phyloP scores from a whole-genome alignment of 192 early-diverging fungal genomes.

The Umbelopsis sp. region DNA sequence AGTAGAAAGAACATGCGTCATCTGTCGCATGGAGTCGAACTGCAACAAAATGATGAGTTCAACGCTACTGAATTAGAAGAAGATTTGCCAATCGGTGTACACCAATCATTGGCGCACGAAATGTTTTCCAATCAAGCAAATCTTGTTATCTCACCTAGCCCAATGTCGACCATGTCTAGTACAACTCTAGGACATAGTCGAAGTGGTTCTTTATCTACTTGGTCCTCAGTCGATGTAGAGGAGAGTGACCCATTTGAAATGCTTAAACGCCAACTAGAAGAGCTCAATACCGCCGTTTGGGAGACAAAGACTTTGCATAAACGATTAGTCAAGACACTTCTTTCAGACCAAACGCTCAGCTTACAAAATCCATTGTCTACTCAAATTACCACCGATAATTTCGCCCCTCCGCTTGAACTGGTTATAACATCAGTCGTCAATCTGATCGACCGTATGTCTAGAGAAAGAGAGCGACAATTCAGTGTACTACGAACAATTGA shows the following conservation, averaged over 20 bases:
- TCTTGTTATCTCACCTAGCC: constrained; percentile 34
- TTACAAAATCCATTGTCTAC: not conserved
- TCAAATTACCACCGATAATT: constrained; percentile 11
- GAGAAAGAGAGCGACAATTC: constrained; percentile 41
- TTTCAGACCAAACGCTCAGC: constrained; percentile 34
- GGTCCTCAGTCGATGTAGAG: constrained; percentile 39
- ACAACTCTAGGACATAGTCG: constrained; percentile 28
- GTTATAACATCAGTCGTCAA: constrained; percentile 39
- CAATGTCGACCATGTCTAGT: constrained; percentile 26
- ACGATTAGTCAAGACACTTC: constrained; percentile 39
- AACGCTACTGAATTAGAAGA: constrained; percentile 4
- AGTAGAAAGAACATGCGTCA: constrained; percentile 20
- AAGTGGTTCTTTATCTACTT: constrained; percentile 38
- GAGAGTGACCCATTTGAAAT: constrained; percentile 44
- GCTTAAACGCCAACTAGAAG: constrained; percentile 41
- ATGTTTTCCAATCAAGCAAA: constrained; percentile 27
- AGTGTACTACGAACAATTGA: constrained; percentile 34
- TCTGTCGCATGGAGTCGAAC: constrained; percentile 2
- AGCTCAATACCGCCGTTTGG: constrained; percentile 44
- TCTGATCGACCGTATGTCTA: constrained; percentile 31
- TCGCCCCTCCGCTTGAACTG: constrained; percentile 36
- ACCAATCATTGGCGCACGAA: constrained; percentile 22
- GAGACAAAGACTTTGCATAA: constrained; percentile 48
- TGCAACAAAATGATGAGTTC: constrained; percentile 15
- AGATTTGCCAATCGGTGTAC: constrained; percentile 21